Conservation (phyloP, 352 stramenopile genomes). For the Globisporangium yorkense region DNA sequence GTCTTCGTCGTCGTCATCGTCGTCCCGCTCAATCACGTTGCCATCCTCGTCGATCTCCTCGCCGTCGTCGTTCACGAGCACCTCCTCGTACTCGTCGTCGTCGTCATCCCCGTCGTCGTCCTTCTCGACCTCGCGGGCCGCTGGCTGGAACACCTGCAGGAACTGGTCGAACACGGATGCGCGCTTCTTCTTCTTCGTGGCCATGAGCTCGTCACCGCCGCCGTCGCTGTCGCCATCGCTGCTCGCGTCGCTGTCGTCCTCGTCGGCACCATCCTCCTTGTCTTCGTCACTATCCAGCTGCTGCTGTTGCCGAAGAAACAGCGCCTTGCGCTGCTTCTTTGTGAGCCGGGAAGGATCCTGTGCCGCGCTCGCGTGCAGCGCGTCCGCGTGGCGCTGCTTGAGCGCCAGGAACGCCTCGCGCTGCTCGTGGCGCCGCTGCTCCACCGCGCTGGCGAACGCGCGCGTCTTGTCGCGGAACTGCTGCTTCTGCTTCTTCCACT, state of each 20-base stretch:
- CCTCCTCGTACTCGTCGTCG: slow-evolving; percentile 34
- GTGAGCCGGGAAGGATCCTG: slow-evolving; percentile 1
- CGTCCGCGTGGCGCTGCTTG: slow-evolving; percentile 27
- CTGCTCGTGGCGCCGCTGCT: slow-evolving; percentile 46
- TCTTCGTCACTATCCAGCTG: background rate
- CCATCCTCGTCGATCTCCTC: slow-evolving; percentile 40
- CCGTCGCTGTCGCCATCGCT: slow-evolving; percentile 1
- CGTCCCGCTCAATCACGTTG: slow-evolving; percentile 17
- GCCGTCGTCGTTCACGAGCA: slow-evolving; percentile 32
- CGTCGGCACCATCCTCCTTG: background rate
- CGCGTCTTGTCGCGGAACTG: slow-evolving; percentile 31
- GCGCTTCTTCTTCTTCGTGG: slow-evolving; percentile 13
- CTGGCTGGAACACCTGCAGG: slow-evolving; percentile 53
- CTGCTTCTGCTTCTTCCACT: slow-evolving; percentile 71
- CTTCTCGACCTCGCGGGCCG: slow-evolving; percentile 1
- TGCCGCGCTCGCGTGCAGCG: slow-evolving; percentile 27
- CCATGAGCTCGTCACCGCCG: slow-evolving; percentile 17
- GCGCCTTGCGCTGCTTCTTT: slow-evolving; percentile 11
- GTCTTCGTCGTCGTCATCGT: slow-evolving; percentile 8
- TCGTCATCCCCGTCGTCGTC: slow-evolving; percentile 27
- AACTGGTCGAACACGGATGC: slow-evolving; percentile 68
- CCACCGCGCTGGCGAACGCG: slow-evolving; percentile 35
- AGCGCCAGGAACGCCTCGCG: slow-evolving; percentile 30
- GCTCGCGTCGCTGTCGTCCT: slow-evolving; percentile 9
- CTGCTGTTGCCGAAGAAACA: background rate